Evolutionary conservation across 2,329 filamentous ascomycete species (phyloP).

Genomic region (Didymella glomerata): DNA sequence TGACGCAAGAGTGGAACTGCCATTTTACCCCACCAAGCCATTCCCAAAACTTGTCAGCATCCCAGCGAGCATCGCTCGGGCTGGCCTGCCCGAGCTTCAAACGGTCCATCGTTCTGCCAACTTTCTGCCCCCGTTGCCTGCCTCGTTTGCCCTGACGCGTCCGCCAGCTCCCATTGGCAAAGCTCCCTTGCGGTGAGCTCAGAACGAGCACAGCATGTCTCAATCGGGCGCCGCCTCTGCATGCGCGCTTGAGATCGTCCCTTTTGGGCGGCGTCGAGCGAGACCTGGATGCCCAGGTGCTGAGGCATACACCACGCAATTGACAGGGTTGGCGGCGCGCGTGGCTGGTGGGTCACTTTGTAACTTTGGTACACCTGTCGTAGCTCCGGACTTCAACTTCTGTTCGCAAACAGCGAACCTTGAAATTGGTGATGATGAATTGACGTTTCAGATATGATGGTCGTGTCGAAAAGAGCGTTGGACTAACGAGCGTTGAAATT

Average conservation of each 20-base stretch:
- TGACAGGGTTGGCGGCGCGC: conserved; percentile 11
- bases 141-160: conserved; percentile 5
- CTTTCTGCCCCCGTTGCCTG: conserved; percentile 13
- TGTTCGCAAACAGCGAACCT: neutral
- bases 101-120: conserved; percentile 16
- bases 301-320: conserved; percentile 11
- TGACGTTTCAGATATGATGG: neutral
- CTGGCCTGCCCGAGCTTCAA: conserved; percentile 13
- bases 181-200: conserved; percentile 4
- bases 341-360: conserved; percentile 3
- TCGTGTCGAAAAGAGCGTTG: conserved; percentile 14
- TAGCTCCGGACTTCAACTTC: conserved; percentile 3
- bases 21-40: conserved; percentile 35
- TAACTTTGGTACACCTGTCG: conserved; percentile 10
- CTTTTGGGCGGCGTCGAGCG: conserved; percentile 6
- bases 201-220: conserved; percentile 11
- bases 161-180: conserved; percentile 12
- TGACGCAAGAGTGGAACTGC: conserved; percentile 50
- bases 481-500: conserved; percentile 16
- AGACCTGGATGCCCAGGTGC: conserved; percentile 7
- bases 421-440: neutral
- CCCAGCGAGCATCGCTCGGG: conserved; percentile 33
- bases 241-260: conserved; percentile 15
- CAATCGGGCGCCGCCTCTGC: conserved; percentile 13
- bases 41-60: conserved; percentile 45